phyloP scores from a whole-genome alignment of 805 yeast genomes.

The Cyberlindnera lachancei region DNA sequence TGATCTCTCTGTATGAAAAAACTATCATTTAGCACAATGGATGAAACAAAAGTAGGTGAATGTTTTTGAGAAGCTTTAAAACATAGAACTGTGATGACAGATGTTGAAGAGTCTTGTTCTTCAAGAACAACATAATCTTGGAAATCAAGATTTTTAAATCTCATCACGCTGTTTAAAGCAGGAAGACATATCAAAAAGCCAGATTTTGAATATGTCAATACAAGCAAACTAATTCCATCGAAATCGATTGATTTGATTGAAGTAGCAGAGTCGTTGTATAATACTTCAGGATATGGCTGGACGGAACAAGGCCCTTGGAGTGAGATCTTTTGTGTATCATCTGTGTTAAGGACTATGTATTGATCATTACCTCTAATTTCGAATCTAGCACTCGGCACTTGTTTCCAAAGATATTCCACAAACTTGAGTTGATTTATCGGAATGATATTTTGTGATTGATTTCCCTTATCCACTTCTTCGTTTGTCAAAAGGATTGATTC shows the following conservation, averaged over 20 bases:
- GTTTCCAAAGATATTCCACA: conserved; percentile 26
- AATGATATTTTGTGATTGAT: too few species aligned
- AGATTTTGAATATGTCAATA: conserved; percentile 22
- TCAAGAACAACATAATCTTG: conserved; percentile 16
- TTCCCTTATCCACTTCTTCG: conserved; percentile 18
- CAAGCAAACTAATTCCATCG: conserved; percentile 22
- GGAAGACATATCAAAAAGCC: conserved; percentile 24
- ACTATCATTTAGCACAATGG: not conserved
- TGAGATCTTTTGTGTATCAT: conserved; percentile 6
- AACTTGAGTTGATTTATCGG: conserved; percentile 32
- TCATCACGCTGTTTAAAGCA: conserved; percentile 29
- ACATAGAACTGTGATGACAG: conserved; percentile 3
- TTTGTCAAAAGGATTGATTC: conserved; percentile 25
- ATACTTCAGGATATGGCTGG: conserved; percentile 44
- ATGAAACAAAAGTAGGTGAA: not conserved
- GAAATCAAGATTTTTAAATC: conserved; percentile 18
- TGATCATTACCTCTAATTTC: conserved; percentile 19
- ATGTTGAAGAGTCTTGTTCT: not conserved
- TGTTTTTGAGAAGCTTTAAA: conserved; percentile 6
- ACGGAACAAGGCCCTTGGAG: conserved; percentile 50
- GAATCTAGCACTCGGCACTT: conserved; percentile 12
- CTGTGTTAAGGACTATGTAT: conserved; percentile 17
- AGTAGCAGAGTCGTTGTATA: conserved; percentile 40
- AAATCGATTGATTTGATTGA: conserved; percentile 25
- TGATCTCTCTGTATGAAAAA: conserved; percentile 8